These are phyloP conservation scores for Phytophthora palmivora DNA, from an alignment of 352 stramenopile species.

Conservation along the genomic window DNA sequence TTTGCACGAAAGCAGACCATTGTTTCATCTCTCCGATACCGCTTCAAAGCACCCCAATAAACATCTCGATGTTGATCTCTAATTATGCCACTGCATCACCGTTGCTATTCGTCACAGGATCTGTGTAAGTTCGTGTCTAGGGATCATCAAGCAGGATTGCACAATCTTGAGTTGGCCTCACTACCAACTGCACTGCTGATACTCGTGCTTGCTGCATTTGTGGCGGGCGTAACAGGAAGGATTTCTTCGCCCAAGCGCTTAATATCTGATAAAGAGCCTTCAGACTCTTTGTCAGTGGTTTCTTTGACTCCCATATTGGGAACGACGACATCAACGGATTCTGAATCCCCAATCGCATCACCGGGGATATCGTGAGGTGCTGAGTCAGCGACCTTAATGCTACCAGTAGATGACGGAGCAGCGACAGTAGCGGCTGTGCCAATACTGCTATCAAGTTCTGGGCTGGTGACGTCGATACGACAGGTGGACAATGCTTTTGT, in stretches of 20 bases:
- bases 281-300: not conserved
- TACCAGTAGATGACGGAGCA: conserved; percentile 1
- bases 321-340: not conserved
- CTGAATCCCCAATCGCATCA: no score
- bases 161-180: conserved; percentile 1
- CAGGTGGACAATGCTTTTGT: not conserved
- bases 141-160: not conserved
- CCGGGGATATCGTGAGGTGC: not conserved
- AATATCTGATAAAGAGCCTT: not conserved
- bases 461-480: conserved; percentile 1
- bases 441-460: not conserved
- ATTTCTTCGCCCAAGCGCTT: not conserved
- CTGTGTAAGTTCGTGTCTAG: not conserved
- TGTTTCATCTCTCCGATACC: not conserved
- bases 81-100: conserved; percentile 14
- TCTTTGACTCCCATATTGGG: not conserved
- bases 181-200: not conserved
- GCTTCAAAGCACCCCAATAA: conserved; percentile 7
- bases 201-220: not conserved
- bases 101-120: conserved; percentile 17
- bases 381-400: not conserved
- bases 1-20: conserved; percentile 1
- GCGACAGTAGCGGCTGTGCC: not conserved
- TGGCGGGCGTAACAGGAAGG: not conserved
- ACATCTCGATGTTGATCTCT: conserved; percentile 22